A percentile compares a stretch with the other conserved stretches of the same genome.
Conservation (phyloP, 1,139 yeast species). For the Lodderomyces margitis region DNA sequence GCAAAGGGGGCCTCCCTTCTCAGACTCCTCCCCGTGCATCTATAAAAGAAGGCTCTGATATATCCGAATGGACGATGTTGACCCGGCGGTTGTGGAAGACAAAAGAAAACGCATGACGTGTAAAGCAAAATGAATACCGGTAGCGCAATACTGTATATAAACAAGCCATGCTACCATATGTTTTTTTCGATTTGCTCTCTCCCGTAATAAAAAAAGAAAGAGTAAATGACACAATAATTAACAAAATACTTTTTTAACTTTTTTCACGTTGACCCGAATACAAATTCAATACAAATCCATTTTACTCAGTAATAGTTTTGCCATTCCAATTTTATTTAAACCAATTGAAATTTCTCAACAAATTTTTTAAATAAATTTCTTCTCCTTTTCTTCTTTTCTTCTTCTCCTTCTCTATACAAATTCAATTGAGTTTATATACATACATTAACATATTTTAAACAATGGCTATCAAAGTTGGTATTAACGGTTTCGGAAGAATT, state of each 20-base stretch:
- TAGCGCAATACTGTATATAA: too few species aligned
- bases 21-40: not conserved
- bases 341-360: conserved; percentile 4
- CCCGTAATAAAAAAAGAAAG: not conserved
- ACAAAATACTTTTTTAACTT: too few species aligned
- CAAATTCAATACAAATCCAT: not conserved
- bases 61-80: conserved; percentile 1
- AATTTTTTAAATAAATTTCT: not conserved
- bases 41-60: not conserved
- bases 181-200: not conserved
- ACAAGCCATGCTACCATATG: conserved; percentile 1
- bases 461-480: conserved; percentile 60
- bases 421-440: conserved; percentile 10
- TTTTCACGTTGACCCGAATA: conserved; percentile 1
- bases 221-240: too few species aligned
- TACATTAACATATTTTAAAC: conserved; percentile 8
- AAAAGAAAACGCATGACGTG: not conserved
- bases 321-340: not conserved
- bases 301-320: not conserved
- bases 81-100: conserved; percentile 1
- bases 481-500: conserved; percentile 88
- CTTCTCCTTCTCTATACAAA: conserved; percentile 5
- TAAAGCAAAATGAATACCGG: not conserved
- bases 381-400: not conserved
- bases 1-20: too few species aligned